Conservation (phyloP, 768 basidiomycete species). For the Lentinula lateritia region DNA sequence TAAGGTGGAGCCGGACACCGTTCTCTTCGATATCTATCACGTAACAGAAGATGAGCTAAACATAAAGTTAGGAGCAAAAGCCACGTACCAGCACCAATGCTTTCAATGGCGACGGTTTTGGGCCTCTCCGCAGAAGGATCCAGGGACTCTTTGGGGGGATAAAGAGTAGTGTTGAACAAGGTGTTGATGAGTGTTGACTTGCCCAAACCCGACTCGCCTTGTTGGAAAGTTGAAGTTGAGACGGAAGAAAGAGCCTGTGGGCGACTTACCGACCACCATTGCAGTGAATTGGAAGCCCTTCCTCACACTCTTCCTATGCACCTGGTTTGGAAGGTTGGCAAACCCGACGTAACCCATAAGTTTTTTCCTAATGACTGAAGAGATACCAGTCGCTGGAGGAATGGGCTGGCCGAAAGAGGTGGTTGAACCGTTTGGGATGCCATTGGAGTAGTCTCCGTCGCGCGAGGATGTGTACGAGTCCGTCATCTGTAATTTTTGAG, state of each 20-base stretch:
- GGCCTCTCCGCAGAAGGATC: constrained; percentile 83
- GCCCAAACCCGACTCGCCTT: constrained; percentile 96
- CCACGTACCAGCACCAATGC: constrained; percentile 88
- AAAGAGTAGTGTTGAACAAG: constrained; percentile 94
- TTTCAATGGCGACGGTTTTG: constrained; percentile 96
- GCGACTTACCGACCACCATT: constrained; percentile 94
- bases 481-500: constrained; percentile 47
- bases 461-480: constrained; percentile 70
- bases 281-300: constrained; percentile 99
- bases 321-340: constrained; percentile 98
- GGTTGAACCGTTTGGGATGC: constrained; percentile 55
- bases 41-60: constrained; percentile 18
- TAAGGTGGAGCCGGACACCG: constrained; percentile 91
- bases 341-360: constrained; percentile 95
- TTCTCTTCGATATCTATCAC: constrained; percentile 94
- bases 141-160: constrained; percentile 80
- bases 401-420: constrained; percentile 45
- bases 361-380: constrained; percentile 76
- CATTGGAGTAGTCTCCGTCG: constrained; percentile 59
- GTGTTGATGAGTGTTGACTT: constrained; percentile 99
- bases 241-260: constrained; percentile 11
- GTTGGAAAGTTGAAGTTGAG: constrained; percentile 10
- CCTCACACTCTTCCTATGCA: constrained; percentile 95
- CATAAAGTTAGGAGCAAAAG: constrained; percentile 12
- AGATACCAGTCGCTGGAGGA: constrained; percentile 20